Base-by-base conservation (phyloP, 495 filamentous ascomycete genomes). In the Chaetomium tenue region DNA sequence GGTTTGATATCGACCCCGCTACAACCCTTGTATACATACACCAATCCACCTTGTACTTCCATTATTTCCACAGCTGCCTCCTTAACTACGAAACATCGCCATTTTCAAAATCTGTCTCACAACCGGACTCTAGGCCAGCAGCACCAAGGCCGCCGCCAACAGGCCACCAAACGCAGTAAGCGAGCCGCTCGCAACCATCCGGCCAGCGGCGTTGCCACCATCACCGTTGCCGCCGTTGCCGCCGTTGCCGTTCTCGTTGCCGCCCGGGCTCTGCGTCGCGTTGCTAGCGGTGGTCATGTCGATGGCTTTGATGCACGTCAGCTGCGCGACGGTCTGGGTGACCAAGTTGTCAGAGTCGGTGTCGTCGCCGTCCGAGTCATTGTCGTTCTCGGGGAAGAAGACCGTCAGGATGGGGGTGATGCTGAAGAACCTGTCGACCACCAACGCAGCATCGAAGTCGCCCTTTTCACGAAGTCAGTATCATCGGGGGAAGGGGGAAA, bases 391-490 rank as follows among this genome's bases (percentile, higher is more conserved):
- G 13, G 39, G 40, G n/a, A 58, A 57, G 23, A 57, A 50, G n/a
- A 63, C 61, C 0, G 61, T 63, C 37, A 63, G 26, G 26, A 63
- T 40, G 0, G 62, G 62, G 4, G 62, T 64, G 28, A 64, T 51
- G 42, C 54, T 37, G 42, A 64, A 58, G 44, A 64, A 58, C 15
- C 58, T 50, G 6, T 56, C 16, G 3, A 25, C 23, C 22, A 57
- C 5, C 1, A 51, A 56, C 12, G 25, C 13, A 11, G 37, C 52
- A 2, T 22, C 4, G 15, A 47, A 20, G 16, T 63, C n/a, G 16
- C 51, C 60, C 60, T n/a, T 63, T 8, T 7, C 2, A 22, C 16
- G 7, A n/a, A 0, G 26, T 54, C 16, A 52, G 16, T 52, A 52
- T 52, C 42, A 26, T 13, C n/a, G n/a, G 25, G 2, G 8, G 11